A percentile compares a stretch with the other conserved stretches of the same genome.
These are phyloP conservation scores for Nyctanthes arbortristis DNA, from an alignment of 257 asterid genomes.

Conservation along the genomic window DNA sequence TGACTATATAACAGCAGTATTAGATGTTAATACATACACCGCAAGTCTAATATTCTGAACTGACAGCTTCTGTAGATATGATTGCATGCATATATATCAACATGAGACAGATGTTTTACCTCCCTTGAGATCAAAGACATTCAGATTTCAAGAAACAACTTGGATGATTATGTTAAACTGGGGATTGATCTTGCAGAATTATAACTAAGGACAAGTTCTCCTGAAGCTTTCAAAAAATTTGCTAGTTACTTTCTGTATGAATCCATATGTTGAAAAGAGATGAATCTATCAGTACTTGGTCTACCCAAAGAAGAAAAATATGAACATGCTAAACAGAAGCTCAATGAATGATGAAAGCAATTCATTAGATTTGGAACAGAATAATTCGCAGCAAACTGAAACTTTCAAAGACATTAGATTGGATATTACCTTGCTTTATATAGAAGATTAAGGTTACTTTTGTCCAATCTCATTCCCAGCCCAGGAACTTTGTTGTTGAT, in stretches of 20 bases:
- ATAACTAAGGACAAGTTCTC: background rate
- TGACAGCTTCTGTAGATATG: background rate
- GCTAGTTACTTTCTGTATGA: background rate
- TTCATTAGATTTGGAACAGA: background rate
- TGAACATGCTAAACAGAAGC: background rate
- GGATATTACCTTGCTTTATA: constrained; percentile 75
- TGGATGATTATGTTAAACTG: background rate
- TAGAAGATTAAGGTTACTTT: constrained; percentile 88
- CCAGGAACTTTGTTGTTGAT: constrained; percentile 97
- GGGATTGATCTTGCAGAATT: background rate
- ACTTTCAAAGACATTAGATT: background rate
- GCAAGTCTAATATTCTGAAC: background rate
- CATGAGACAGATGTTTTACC: background rate
- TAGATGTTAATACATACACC: too few species aligned
- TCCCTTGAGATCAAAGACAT: background rate
- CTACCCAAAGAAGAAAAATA: background rate
- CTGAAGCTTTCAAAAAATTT: too few species aligned
- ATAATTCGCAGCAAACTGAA: constrained; percentile 4
- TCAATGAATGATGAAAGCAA: background rate
- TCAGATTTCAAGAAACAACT: background rate
- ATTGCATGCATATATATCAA: background rate
- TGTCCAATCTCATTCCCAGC: constrained; percentile 84
- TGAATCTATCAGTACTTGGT: background rate
- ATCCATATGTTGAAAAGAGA: background rate
- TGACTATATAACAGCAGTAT: too few species aligned